These are phyloP conservation scores for Echinochloa phyllopogon DNA, from an alignment of 176 grass and related monocot species.

Conservation along the genomic window DNA sequence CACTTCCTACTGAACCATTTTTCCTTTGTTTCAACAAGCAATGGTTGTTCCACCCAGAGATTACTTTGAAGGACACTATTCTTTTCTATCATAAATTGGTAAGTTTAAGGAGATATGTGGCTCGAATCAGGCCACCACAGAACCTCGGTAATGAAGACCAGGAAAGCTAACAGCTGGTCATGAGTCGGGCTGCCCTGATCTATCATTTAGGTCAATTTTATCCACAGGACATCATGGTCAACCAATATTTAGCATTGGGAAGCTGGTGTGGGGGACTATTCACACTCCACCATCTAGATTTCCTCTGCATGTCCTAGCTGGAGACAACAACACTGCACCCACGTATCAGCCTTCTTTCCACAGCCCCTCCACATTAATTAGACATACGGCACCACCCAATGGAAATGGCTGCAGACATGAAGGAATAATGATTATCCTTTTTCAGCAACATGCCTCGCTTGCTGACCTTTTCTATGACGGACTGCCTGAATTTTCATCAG, in stretches of 20 bases:
- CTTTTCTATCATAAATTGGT: background rate
- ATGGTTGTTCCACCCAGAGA: background rate
- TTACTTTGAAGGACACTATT: background rate
- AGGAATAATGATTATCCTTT: background rate
- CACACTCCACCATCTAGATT: background rate
- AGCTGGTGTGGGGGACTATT: background rate
- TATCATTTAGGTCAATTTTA: background rate
- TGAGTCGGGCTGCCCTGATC: background rate
- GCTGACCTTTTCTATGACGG: background rate
- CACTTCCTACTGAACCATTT: background rate
- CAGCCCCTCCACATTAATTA: background rate
- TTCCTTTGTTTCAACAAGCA: background rate
- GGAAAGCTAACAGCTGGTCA: background rate
- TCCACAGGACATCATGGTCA: background rate
- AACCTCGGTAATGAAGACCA: background rate
- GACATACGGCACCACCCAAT: background rate
- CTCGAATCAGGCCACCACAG: background rate
- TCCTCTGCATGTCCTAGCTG: background rate
- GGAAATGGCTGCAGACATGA: background rate
- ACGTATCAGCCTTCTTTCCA: background rate
- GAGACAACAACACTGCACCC: background rate
- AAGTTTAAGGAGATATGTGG: slow-evolving; percentile 15
- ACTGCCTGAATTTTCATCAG: background rate
- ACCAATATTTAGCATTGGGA: background rate
- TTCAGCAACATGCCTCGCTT: background rate